Evolutionary conservation across 148 eudicot genomes (phyloP), one percentile per base, ranked within the genome.

Genomic region (Fagopyrum homotropicum): DNA sequence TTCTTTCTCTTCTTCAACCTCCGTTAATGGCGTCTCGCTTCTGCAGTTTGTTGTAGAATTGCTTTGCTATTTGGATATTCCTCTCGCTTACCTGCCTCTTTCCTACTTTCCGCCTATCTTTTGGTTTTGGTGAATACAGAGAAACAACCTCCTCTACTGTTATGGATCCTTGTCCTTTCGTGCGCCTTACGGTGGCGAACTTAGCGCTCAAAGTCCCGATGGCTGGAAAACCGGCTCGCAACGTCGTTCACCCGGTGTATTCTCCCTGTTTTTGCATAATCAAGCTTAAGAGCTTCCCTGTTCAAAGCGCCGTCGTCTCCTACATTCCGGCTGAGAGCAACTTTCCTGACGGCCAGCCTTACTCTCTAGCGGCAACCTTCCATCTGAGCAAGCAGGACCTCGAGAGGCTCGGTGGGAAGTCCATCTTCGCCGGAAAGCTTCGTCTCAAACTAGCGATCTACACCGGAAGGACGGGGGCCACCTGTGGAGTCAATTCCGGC

Each of bases 211-310:
- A 86, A 16, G 46, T 85, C 12, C 92, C 96, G 1, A 81, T 84
- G 4, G 85, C 86, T 0, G 44, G 91, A 0, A 90, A 89, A 52
- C 89, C 93, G 1, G 87, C 87, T 9, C 79, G 88, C 0, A 76
- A 89, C 43, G 85, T 81, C 2, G 75, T 90, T 7, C 93, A 90
- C 77, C 96, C 93, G 1, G 78, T 90, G 0, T 61, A 87, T 0
- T 83, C 89, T 9, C 88, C 92, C 8, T 93, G 96, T 45, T 89
- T 81, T 75, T 88, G 92, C 71, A 91, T 73, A 75, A 88, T 93
- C 73, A 90, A 89, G 72, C 86, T 91, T 29, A 93, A 91, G 22
- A 77, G 76, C 51, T 88, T 86, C 75, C 85, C 87, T 0, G 43
- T 56, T 0, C 91, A 89, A 11, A 84, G 79, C 15, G 80, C 88